Evolutionary conservation across 768 basidiomycete species (phyloP), one percentile per base, ranked within the genome.

Genomic region (Boletus bicolor): DNA sequence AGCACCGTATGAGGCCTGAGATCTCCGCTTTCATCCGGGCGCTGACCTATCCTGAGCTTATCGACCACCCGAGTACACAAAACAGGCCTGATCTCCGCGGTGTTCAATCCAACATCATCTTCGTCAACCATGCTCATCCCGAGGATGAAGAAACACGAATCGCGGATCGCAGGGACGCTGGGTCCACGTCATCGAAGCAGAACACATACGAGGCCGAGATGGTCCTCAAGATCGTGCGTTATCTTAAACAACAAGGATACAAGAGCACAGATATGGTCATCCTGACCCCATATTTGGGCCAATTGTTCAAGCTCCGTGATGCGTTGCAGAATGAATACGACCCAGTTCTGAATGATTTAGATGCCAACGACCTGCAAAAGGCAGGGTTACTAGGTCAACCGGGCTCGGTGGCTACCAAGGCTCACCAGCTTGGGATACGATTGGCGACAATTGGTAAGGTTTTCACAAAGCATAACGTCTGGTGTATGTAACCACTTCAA

Each of bases 1-100:
- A 89, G 55, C 87, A 89, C 61, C 81, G 87, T 7, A 89, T 89
- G 87, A 73, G 87, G 3, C 87, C 87, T 0, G 86, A 88, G 62
- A 88, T 89, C n/a, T 85, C 87, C 9, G 64, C 76, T 0, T 75
- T 87, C 30, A 75, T 89, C 39, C 79, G 87, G 12, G 60, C 73
- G 14, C 73, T 89, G 19, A 89, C 87, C 0, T 89, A 89, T 58
- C 85, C 84, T 0, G 83, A 86, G 32, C 80, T 89, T n/a, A 51
- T 72, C 0, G 87, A 89, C 61, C 83, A 82, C 1, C 60, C 74
- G 0, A 67, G 52, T 2, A 88, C 87, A 0, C 44, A 61, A 26
- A 73, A 72, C 43, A 77, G 86, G 1, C 79, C 80, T 0, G 61
- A 82, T 54, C 68, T 88, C 34, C 75, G 74, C 0, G 87, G 87